Base-by-base conservation (phyloP, 208 protist genomes). In the Angomonas deanei region DNA sequence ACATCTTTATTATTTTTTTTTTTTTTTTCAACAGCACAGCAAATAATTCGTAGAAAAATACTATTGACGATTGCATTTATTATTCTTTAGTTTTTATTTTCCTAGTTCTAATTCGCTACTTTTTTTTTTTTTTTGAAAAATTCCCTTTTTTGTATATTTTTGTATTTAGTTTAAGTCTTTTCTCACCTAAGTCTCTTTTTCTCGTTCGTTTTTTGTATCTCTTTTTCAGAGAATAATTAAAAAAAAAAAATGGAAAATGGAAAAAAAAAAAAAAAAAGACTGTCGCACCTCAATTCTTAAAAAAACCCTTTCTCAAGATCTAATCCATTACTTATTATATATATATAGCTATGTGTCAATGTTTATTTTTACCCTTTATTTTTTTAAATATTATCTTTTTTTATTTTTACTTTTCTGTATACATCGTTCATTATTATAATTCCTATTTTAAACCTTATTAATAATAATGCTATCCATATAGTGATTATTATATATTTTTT, bases 1-100 rank as follows among this genome's bases (percentile, higher is more conserved):
- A 42, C 26, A 6, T 64, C 53, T 64, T 27, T 54, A 26, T 64
- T 53, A 61, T 62, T 28, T 36, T 57, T 68, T 52, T 21, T 50
- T 63, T 8, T 10, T 65, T 28, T 47, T 19, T 36, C 36, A 50
- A 3, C 23, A 17, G 24, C 23, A 24, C 27, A 21, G n/a, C n/a
- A n/a, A n/a, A n/a, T n/a, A 59, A 19, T 59, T 13, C 27, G 36
- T 68, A 10, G 0, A 21, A 23, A 32, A 6, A 21, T 65, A 15
- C n/a, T 30, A 48, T 26, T 24, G 28, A 50, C 28, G 30, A 48
- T 47, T 52, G 10, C 2, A 31, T 34, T 50, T 63, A 50, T 30
- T 53, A n/a, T 42, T 36, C n/a, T 61, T 61, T 61, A 23, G 21
- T 47, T 42, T 46, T 61, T 24, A 27, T 47, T 36, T 23, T 6